Percentiles rank a stretch among this genome's conserved stretches.
Evolutionary conservation across 306 rosid species (phyloP).

Genomic region (Phaseolus lunatus): DNA sequence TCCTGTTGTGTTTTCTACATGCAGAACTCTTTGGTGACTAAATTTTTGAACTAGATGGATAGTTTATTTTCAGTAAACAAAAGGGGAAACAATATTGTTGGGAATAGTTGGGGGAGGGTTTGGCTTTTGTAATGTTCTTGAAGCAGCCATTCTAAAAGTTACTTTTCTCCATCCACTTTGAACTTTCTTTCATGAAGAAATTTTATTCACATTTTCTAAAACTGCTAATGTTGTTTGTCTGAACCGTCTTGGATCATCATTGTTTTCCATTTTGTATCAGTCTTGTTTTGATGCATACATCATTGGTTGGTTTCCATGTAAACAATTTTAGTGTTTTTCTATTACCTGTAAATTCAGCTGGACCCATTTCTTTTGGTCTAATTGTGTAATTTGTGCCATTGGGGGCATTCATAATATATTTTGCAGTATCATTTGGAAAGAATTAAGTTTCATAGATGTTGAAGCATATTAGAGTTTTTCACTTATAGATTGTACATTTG

Average conservation of each 20-base stretch:
- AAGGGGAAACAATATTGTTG: not conserved
- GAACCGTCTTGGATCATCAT: slow-evolving; percentile 13
- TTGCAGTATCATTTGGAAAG: not conserved
- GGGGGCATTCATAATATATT: not conserved
- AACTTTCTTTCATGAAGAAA: not conserved
- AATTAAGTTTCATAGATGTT: slow-evolving; percentile 1
- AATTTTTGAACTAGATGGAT: slow-evolving; percentile 7
- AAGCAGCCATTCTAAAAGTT: slow-evolving; percentile 12
- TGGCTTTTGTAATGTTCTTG: not conserved
- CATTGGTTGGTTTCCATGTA: slow-evolving; percentile 9
- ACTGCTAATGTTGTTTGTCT: not conserved
- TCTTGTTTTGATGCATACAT: slow-evolving; percentile 6
- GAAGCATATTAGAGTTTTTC: slow-evolving; percentile 8
- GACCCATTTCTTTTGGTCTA: slow-evolving; percentile 16
- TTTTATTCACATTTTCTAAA: not conserved
- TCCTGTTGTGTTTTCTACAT: not conserved
- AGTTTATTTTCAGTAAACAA: not conserved
- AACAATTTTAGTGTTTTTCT: slow-evolving; percentile 6
- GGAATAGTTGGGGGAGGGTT: slow-evolving; percentile 2
- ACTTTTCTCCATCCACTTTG: not conserved
- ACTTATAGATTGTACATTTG: not conserved
- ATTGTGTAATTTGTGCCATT: slow-evolving; percentile 1
- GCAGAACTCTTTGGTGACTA: not conserved
- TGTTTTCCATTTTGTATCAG: slow-evolving; percentile 18
- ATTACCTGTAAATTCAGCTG: not conserved